Evolutionary conservation across 257 asterid genomes (phyloP).

Genomic region (Solanum etuberosum): DNA sequence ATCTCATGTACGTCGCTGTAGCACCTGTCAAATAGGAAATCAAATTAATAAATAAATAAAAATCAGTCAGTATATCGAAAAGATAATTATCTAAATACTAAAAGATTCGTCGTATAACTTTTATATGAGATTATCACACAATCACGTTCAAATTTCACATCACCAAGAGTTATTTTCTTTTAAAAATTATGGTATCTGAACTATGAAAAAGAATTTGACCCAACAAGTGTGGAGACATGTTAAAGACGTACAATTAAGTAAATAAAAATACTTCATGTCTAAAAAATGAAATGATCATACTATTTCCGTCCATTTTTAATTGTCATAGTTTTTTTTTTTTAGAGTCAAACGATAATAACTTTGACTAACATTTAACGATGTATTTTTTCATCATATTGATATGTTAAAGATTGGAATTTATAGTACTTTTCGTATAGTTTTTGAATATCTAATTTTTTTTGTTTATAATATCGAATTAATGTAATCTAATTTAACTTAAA

Average conservation of each 20-base stretch:
- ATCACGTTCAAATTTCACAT: background rate
- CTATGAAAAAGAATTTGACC: background rate
- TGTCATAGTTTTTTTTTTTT: too few species aligned
- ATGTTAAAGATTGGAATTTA: too few species aligned
- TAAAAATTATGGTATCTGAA: background rate
- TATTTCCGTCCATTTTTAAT: background rate
- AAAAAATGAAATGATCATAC: background rate
- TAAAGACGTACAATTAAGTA: background rate
- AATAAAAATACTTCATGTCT: background rate
- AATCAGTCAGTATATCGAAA: background rate
- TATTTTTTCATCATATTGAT: too few species aligned
- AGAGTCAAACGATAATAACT: too few species aligned
- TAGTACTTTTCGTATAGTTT: too few species aligned
- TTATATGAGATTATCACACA: background rate
- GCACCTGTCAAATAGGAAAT: slow-evolving; percentile 30
- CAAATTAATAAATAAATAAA: background rate
- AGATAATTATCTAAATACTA: background rate
- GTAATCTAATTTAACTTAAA: too few species aligned
- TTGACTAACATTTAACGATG: too few species aligned
- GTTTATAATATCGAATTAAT: too few species aligned
- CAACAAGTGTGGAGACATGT: background rate
- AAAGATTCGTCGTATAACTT: background rate
- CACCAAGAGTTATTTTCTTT: background rate
- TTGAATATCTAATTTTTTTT: too few species aligned
- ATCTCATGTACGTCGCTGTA: slow-evolving; percentile 62